Percentiles rank a stretch among this genome's conserved stretches.
Conservation (phyloP, 495 filamentous ascomycete genomes). For the Penicillium dipodomyicola region DNA sequence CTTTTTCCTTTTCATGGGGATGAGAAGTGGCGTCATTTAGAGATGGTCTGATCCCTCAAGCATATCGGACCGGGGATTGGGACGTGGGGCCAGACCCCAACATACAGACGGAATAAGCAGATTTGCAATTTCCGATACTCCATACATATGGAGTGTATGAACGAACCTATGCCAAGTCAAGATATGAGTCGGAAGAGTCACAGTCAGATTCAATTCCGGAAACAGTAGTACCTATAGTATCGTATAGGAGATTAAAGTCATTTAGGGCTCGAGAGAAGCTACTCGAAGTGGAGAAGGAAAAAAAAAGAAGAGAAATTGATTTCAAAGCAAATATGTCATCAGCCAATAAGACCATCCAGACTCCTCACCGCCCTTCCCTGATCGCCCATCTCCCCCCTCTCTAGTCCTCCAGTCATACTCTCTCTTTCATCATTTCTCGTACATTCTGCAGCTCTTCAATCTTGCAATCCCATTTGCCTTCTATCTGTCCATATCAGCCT, state of each 20-base stretch:
- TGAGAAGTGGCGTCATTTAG: neutral
- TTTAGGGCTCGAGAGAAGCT: neutral
- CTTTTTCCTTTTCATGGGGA: neutral
- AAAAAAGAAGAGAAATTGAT: slow-evolving; percentile 4
- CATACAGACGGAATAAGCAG: neutral
- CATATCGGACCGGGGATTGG: neutral
- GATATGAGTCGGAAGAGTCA: neutral
- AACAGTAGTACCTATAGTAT: neutral
- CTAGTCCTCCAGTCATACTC: slow-evolving; percentile 4
- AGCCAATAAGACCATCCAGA: neutral
- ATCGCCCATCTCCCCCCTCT: slow-evolving; percentile 1
- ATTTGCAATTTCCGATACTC: neutral
- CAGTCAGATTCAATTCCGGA: neutral
- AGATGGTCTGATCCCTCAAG: slow-evolving; percentile 1
- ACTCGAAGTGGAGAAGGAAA: slow-evolving; percentile 6
- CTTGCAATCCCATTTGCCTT: neutral
- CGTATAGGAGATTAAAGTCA: no score
- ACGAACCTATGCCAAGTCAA: neutral
- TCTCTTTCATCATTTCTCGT: slow-evolving; percentile 3
- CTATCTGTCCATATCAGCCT: slow-evolving; percentile 1
- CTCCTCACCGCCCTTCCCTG: slow-evolving; percentile 2
- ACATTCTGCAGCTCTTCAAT: neutral
- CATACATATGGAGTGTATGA: no score
- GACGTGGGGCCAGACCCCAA: slow-evolving; percentile 5
- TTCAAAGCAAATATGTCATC: slow-evolving; percentile 2